These are phyloP conservation scores for Coemansia sp. DNA, from an alignment of 192 early-diverging fungal species.

Conservation along the genomic window DNA sequence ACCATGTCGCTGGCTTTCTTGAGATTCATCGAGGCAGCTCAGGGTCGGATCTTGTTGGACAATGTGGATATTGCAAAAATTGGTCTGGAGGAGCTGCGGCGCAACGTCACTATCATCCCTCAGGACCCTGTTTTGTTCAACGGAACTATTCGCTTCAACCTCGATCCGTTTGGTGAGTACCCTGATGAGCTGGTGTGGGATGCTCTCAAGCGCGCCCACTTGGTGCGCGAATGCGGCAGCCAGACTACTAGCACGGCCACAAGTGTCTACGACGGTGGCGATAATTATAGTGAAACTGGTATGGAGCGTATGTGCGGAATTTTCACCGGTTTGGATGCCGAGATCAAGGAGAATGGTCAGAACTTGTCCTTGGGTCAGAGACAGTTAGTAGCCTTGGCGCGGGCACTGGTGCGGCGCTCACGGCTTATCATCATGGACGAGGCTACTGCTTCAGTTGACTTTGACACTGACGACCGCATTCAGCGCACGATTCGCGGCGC, in stretches of 20 bases:
- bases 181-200: no score
- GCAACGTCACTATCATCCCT: constrained; percentile 86
- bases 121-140: constrained; percentile 87
- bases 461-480: constrained; percentile 83
- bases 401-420: constrained; percentile 72
- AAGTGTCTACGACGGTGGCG: not conserved
- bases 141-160: no score
- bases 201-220: no score
- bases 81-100: constrained; percentile 77
- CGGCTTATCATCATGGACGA: constrained; percentile 82
- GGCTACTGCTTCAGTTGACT: constrained; percentile 88
- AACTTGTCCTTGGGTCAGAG: constrained; percentile 80
- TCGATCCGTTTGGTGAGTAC: no score
- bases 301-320: constrained; percentile 28
- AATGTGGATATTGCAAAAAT: constrained; percentile 74
- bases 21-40: constrained; percentile 71
- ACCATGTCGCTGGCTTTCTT: constrained; percentile 72
- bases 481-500: constrained; percentile 83
- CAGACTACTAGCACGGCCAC: not conserved
- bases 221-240: no score
- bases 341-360: constrained; percentile 78
- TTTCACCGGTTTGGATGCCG: constrained; percentile 68
- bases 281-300: not conserved
- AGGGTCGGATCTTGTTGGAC: constrained; percentile 73
- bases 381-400: constrained; percentile 75